Base-by-base conservation (phyloP, 192 early-diverging fungal genomes). In the Coemansia sp. region DNA sequence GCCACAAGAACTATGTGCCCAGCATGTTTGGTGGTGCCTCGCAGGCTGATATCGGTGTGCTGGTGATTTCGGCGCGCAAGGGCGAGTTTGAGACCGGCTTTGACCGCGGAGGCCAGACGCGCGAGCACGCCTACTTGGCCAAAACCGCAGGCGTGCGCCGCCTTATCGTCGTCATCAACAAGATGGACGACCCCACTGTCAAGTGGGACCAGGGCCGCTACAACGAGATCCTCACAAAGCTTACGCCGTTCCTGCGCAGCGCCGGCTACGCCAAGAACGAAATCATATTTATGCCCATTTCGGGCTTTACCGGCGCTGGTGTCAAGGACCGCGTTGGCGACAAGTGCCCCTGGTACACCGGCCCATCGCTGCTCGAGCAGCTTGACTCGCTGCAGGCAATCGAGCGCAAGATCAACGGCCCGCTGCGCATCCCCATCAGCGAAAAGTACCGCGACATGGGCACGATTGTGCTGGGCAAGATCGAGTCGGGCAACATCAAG, bases 21-120 rank as follows among this genome's bases (percentile, higher is more conserved):
- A 90, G 83, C 72, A 99, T 99, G 97, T 89, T 99, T 46, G 80
- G 83, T 50, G 97, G 95, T 42, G 97, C 94, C 13, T 85, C 93
- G 4, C 97, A 99, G 70, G 95, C 95, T 13, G 97, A 99, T 59
- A 78, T 95, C 18, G 97, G 89, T 40, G 87, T 98, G 9, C 74
- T 99, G 44, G 95, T 87, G 6, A 92, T 99, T 44, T 97, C 94
- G 39, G 97, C 97, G 8, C 88, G 97, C 46, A 92, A 87, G 80
- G 97, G 97, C 60, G 97, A 99, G 77, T 99, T 99, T 54, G 97
- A 99, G 81, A 96, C 97, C 53, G 97, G 97, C n/a, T 99, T 98
- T 54, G 97, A 99, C 58, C 85, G 90, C 58, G 97, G 93, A 44
- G 97, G 97, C 28, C 97, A 99, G 77, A 99, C 95, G 5, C 89